phyloP scores from a whole-genome alignment of 1,284 basidiomycete species.

The Inonotus hispidus region DNA sequence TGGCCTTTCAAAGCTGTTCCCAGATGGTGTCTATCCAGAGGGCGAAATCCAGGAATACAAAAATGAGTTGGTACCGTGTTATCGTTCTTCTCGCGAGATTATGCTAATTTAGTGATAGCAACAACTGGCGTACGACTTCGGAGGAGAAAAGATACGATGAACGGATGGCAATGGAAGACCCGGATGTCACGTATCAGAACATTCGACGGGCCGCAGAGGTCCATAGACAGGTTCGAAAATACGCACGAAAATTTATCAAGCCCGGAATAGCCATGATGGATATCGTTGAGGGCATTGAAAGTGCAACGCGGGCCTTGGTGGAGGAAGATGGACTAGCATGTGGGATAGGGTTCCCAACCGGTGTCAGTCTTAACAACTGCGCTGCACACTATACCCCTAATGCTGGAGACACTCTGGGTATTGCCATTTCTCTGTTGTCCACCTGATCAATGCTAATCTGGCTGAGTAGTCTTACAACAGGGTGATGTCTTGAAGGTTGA shows the following conservation, averaged over 20 bases:
- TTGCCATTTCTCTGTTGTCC: slow-evolving; percentile 10
- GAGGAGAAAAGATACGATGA: slow-evolving; percentile 90
- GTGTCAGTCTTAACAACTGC: slow-evolving; percentile 89
- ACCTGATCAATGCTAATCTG: slow-evolving; percentile 17
- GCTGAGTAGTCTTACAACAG: slow-evolving; percentile 63
- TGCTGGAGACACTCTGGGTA: slow-evolving; percentile 84
- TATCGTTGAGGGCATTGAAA: slow-evolving; percentile 92
- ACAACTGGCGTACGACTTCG: slow-evolving; percentile 81
- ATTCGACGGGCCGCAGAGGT: slow-evolving; percentile 93
- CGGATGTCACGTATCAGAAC: slow-evolving; percentile 78
- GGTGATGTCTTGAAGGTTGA: slow-evolving; percentile 96
- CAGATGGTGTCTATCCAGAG: slow-evolving; percentile 81
- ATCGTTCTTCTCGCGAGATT: slow-evolving; percentile 11
- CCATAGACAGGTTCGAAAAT: slow-evolving; percentile 88
- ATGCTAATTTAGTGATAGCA: slow-evolving; percentile 36
- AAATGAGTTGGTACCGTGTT: slow-evolving; percentile 60
- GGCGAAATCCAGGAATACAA: slow-evolving; percentile 92
- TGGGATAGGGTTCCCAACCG: slow-evolving; percentile 96
- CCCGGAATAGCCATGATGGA: slow-evolving; percentile 96
- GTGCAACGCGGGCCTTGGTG: slow-evolving; percentile 84
- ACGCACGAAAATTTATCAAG: slow-evolving; percentile 79
- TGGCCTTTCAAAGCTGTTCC: slow-evolving; percentile 87
- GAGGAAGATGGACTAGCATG: slow-evolving; percentile 86
- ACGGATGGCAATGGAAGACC: slow-evolving; percentile 70
- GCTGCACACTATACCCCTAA: slow-evolving; percentile 98